Conservation (phyloP, 2,329 filamentous ascomycete genomes). For the Tolypocladium ophioglossoides region DNA sequence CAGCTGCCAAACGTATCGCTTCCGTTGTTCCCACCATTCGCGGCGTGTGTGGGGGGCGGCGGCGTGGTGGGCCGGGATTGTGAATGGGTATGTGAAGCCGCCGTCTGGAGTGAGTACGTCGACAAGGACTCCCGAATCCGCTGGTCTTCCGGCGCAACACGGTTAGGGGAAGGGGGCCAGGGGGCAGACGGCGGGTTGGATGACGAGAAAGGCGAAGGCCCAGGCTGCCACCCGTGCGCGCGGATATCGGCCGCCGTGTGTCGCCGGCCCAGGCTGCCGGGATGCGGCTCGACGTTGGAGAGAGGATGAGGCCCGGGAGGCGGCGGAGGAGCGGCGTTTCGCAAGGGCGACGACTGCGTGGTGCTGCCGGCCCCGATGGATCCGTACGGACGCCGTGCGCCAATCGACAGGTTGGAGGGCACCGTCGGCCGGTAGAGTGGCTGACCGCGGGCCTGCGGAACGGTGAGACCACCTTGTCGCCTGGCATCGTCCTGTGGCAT, state of each 20-base stretch:
- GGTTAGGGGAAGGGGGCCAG: constrained; percentile 46
- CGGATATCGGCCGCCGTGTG: constrained; percentile 96
- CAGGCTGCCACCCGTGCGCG: constrained; percentile 65
- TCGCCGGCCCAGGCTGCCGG: constrained; percentile 63
- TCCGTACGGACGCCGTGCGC: constrained; percentile 69
- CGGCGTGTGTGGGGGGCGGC: constrained; percentile 34
- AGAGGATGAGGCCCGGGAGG: constrained; percentile 56
- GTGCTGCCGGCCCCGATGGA: constrained; percentile 69
- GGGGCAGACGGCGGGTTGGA: constrained; percentile 43
- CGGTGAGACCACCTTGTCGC: constrained; percentile 58
- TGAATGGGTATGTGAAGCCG: constrained; percentile 29
- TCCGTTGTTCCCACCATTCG: constrained; percentile 29
- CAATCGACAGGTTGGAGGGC: constrained; percentile 70
- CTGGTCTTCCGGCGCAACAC: constrained; percentile 39
- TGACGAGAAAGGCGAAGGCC: constrained; percentile 50
- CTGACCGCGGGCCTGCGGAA: constrained; percentile 45
- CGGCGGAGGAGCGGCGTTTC: constrained; percentile 54
- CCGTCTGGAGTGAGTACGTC: constrained; percentile 36
- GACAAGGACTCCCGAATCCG: constrained; percentile 47
- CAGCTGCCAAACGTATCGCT: constrained; percentile 41
- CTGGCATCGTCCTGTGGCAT: constrained; percentile 76
- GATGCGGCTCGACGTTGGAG: constrained; percentile 50
- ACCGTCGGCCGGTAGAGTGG: constrained; percentile 68
- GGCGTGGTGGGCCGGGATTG: constrained; percentile 44
- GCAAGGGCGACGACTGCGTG: constrained; percentile 63